Conservation (phyloP, 139 green algal genomes). For the Chlamydomonas sp. region DNA sequence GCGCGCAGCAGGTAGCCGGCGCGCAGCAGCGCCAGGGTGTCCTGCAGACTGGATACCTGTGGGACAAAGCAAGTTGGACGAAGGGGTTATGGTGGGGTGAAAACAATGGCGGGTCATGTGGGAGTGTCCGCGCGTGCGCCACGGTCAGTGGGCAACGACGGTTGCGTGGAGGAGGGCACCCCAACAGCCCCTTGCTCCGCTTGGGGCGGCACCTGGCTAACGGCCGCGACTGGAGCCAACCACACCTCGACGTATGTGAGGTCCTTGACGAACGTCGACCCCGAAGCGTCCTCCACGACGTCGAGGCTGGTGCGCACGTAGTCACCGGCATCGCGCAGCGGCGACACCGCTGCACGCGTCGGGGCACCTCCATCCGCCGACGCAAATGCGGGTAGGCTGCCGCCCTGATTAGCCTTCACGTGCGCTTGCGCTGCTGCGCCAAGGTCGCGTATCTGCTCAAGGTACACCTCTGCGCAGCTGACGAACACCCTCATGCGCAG, state of each 20-base stretch:
- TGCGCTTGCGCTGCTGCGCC: slow-evolving; percentile 22
- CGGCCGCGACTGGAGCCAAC: neutral
- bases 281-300: slow-evolving; percentile 55
- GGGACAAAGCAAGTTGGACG: too few species aligned
- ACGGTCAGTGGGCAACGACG: too few species aligned
- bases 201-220: too few species aligned
- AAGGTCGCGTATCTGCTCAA: slow-evolving; percentile 54
- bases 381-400: neutral
- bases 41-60: slow-evolving; percentile 44
- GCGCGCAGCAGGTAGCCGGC: slow-evolving; percentile 40
- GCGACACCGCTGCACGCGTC: neutral
- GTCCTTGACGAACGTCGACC: slow-evolving; percentile 56
- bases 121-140: too few species aligned
- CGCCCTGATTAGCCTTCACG: neutral
- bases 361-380: neutral
- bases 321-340: slow-evolving; percentile 21
- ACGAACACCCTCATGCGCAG: slow-evolving; percentile 18
- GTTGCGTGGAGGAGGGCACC: too few species aligned
- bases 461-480: slow-evolving; percentile 54
- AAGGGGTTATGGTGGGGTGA: too few species aligned
- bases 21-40: slow-evolving; percentile 42
- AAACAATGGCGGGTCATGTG: too few species aligned
- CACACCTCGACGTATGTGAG: slow-evolving; percentile 55
- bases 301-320: slow-evolving; percentile 48
- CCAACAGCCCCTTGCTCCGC: too few species aligned